Evolutionary conservation across 495 filamentous ascomycete species (phyloP), one percentile per base, ranked within the genome.

Genomic region (Parachaetomium inaequale): DNA sequence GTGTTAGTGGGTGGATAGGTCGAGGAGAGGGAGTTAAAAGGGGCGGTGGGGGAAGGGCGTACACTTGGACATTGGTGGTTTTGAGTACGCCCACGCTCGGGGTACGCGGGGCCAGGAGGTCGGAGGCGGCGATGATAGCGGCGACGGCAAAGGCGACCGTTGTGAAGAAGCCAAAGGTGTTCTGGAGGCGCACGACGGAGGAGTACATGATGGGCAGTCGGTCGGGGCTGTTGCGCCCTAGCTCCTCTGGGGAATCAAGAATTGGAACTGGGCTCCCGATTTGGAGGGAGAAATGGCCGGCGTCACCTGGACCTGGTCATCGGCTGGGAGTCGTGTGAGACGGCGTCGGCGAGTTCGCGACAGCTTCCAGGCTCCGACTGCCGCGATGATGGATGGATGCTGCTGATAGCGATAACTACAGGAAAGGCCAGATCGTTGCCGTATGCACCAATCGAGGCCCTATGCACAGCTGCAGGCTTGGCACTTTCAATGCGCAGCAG

Each of bases 161-260:
- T 29, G 93, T 97, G 82, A 98, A 97, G 85, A 95, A 96, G 72
- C 93, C 92, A 75, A 98, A 98, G 66, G 93, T 87, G 78, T 92
- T 92, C 76, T 98, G 94, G 59, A 84, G 74, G 63, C 94, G 88
- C 40, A 88, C 90, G 31, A 93, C 73, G 23, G 87, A 82, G 67
- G 92, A 93, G 76, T 98, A 89, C 94, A 98, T 98, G 62, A 62
- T 82, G 77, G 70, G 58, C 63, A 65, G 40, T 46, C 11, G 28
- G 19, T 26, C 32, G 47, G 36, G 45, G 52, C 21, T 55, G 55
- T 38, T 52, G 61, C 52, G 56, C 45, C 38, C 43, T 54, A 19
- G 59, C 26, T 47, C 36, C 40, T 34, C 55, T n/a, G 26, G 28
- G 14, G 45, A 28, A 29, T 42, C 23, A 28, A 34, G 45, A 34